phyloP scores from a whole-genome alignment of 2,329 filamentous ascomycete species.

The Fusarium proliferatum region DNA sequence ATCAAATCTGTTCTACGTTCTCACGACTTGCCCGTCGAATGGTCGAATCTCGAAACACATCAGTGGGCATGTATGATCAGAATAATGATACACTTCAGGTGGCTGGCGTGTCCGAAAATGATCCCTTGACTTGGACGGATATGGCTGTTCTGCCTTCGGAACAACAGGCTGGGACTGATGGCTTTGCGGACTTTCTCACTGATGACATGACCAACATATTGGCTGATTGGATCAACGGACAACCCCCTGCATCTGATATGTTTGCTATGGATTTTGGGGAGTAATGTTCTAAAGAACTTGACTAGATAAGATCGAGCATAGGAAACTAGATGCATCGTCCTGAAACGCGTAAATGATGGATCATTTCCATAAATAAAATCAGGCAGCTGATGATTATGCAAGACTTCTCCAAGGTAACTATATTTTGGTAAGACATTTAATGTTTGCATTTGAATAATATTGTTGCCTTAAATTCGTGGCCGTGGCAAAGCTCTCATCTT shows the following conservation, averaged over 20 bases:
- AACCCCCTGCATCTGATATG: conserved; percentile 26
- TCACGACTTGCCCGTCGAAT: conserved; percentile 22
- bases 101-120: conserved; percentile 16
- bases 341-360: not conserved
- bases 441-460: not conserved
- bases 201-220: conserved; percentile 33
- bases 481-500: not conserved
- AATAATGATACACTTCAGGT: conserved; percentile 28
- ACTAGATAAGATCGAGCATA: not conserved
- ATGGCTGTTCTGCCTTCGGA: not conserved
- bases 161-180: not conserved
- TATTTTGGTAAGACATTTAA: not conserved
- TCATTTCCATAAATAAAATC: not conserved
- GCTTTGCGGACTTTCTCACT: conserved; percentile 8
- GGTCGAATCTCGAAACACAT: conserved; percentile 32
- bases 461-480: not conserved
- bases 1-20: conserved; percentile 32
- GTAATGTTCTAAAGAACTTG: not conserved
- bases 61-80: conserved; percentile 32
- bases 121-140: conserved; percentile 14
- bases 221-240: conserved; percentile 35
- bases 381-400: not conserved
- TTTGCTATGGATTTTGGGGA: conserved; percentile 30
- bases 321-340: not conserved
- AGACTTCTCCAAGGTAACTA: not conserved